Conservation (phyloP, 192 early-diverging fungal species). For the Entomortierella chlamydospora region DNA sequence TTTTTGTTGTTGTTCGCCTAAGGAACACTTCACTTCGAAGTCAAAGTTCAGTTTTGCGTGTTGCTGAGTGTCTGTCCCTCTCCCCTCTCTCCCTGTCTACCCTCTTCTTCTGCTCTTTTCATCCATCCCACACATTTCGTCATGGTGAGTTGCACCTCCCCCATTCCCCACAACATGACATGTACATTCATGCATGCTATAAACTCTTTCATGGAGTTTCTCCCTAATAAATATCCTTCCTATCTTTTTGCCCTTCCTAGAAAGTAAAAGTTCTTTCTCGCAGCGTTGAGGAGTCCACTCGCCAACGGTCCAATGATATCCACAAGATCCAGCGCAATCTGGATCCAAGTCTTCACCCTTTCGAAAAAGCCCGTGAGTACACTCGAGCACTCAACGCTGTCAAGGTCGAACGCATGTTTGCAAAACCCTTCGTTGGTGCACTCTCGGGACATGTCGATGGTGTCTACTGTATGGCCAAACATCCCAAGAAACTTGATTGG, state of each 20-base stretch:
- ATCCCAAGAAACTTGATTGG: conserved; percentile 86
- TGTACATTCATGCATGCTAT: too few relatives aligned
- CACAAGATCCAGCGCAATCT: conserved; percentile 90
- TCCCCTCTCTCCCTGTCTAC: not conserved
- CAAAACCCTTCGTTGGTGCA: conserved; percentile 95
- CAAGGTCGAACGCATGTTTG: conserved; percentile 95
- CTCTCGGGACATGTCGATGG: conserved; percentile 95
- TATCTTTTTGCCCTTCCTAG: conserved; percentile 55
- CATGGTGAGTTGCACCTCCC: not conserved
- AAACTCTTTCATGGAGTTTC: not conserved
- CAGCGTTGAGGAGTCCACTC: conserved; percentile 78
- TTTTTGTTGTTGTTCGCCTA: too few relatives aligned
- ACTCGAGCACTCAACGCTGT: conserved; percentile 93
- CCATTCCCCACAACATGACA: too few relatives aligned
- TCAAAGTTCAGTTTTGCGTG: too few relatives aligned
- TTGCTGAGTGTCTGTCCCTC: not conserved
- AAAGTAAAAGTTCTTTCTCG: conserved; percentile 97
- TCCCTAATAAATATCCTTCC: not conserved
- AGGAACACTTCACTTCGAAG: too few relatives aligned
- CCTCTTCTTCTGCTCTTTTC: not conserved
- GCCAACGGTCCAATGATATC: conserved; percentile 88
- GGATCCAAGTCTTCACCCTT: conserved; percentile 91
- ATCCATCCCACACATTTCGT: not conserved
- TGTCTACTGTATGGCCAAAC: conserved; percentile 95
- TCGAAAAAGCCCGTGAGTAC: conserved; percentile 96